Conservation (phyloP, 352 stramenopile genomes). For the Saprolegnia parasitica region DNA sequence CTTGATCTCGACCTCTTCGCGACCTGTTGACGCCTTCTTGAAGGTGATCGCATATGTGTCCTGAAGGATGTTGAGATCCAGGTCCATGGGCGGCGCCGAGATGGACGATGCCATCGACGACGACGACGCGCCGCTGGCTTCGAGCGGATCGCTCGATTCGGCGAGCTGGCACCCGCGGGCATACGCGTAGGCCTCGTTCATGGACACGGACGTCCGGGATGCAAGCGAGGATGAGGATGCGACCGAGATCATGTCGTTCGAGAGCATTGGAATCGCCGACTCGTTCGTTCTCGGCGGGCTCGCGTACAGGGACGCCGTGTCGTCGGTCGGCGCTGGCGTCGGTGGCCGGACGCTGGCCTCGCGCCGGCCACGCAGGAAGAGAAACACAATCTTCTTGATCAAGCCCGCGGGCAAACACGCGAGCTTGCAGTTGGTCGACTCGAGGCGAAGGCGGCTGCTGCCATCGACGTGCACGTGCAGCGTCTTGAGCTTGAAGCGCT, state of each 20-base stretch:
- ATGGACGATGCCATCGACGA: no score
- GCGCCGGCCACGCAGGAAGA: conserved; percentile 21
- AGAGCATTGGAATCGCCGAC: not conserved
- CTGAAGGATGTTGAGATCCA: conserved; percentile 22
- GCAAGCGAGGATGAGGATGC: no score
- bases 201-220: no score
- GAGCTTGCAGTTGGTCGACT: conserved; percentile 24
- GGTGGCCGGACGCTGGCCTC: not conserved
- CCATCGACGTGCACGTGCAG: conserved; percentile 7
- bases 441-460: conserved; percentile 8
- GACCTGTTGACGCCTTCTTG: not conserved
- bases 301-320: not conserved
- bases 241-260: not conserved
- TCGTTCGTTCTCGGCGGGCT: not conserved
- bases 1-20: conserved; percentile 20
- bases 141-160: no score
- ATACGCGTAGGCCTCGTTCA: no score
- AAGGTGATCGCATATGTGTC: conserved; percentile 20
- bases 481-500: conserved; percentile 24
- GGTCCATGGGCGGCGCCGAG: no score
- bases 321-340: conserved; percentile 11
- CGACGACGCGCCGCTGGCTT: not conserved
- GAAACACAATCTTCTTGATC: conserved; percentile 28
- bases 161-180: no score
- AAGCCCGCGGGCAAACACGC: conserved; percentile 23